phyloP scores from a whole-genome alignment of 2,329 filamentous ascomycete species.

The Cyanodermella asteris region DNA sequence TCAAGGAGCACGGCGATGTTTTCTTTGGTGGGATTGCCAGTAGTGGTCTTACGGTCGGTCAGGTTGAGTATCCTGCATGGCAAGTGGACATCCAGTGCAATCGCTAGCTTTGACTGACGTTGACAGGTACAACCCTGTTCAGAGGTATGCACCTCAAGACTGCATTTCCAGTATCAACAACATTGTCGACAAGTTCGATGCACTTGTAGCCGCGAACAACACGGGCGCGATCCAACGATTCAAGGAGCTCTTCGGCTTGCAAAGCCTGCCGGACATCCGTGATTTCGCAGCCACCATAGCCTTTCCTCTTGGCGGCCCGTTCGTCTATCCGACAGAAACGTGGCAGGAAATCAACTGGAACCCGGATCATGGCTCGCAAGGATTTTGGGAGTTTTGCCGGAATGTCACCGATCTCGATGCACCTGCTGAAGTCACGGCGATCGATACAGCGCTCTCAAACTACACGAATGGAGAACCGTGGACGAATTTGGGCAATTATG shows the following conservation, averaged over 20 bases:
- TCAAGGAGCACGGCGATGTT: slow-evolving; percentile 16
- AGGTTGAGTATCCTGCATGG: slow-evolving; percentile 26
- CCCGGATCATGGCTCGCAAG: slow-evolving; percentile 17
- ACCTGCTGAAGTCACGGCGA: slow-evolving; percentile 19
- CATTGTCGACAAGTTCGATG: slow-evolving; percentile 29
- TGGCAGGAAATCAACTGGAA: slow-evolving; percentile 34
- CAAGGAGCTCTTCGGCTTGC: slow-evolving; percentile 27
- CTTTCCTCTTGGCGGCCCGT: slow-evolving; percentile 24
- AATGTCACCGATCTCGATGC: slow-evolving; percentile 27
- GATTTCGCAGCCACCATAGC: slow-evolving; percentile 29
- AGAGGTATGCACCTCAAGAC: slow-evolving; percentile 27
- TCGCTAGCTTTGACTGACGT: too few species aligned
- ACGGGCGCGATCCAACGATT: slow-evolving; percentile 21
- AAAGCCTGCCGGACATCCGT: slow-evolving; percentile 19
- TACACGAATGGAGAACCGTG: slow-evolving; percentile 29
- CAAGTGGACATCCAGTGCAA: too few species aligned
- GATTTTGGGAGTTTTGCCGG: slow-evolving; percentile 31
- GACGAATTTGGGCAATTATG: slow-evolving; percentile 29
- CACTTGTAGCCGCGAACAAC: slow-evolving; percentile 21
- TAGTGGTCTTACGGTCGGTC: slow-evolving; percentile 21
- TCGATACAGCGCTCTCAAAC: slow-evolving; percentile 25
- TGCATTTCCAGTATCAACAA: slow-evolving; percentile 26
- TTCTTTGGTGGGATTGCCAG: slow-evolving; percentile 28
- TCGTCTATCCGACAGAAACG: slow-evolving; percentile 27
- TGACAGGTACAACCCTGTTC: slow-evolving; percentile 27